Conservation (phyloP, 2,329 filamentous ascomycete genomes). For the Ophiobolus disseminans region DNA sequence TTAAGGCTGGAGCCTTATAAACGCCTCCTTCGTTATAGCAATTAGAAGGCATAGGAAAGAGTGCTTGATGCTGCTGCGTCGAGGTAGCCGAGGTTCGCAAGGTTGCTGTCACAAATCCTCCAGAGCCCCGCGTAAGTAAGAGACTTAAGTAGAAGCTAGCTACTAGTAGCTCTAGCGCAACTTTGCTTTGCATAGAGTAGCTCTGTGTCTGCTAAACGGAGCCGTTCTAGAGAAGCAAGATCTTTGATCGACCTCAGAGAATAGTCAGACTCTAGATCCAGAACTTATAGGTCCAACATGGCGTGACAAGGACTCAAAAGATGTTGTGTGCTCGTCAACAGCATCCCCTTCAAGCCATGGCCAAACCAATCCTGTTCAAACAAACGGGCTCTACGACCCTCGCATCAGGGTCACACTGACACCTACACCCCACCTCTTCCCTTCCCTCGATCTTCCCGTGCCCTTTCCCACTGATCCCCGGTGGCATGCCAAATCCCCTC, state of each 20-base stretch:
- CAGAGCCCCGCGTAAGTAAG: too few species aligned
- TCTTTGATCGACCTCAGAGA: too few species aligned
- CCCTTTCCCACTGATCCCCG: neutral
- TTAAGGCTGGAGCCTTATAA: neutral
- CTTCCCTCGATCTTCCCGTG: neutral
- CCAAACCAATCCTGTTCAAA: conserved; percentile 4
- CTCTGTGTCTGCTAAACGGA: too few species aligned
- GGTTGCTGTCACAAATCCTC: too few species aligned
- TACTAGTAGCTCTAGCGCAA: too few species aligned
- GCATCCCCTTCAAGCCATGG: neutral
- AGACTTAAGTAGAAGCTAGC: too few species aligned
- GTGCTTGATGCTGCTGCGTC: too few species aligned
- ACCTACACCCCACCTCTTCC: conserved; percentile 13
- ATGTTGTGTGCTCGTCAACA: neutral
- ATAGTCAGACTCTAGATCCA: too few species aligned
- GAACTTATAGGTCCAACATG: neutral
- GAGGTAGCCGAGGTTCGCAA: too few species aligned
- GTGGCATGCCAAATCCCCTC: conserved; percentile 5
- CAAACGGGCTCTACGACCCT: conserved; percentile 10
- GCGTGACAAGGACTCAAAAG: neutral
- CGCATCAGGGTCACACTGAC: conserved; percentile 8
- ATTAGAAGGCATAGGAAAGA: neutral
- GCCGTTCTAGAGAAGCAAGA: too few species aligned
- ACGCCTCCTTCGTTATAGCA: neutral
- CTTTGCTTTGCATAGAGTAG: too few species aligned